Conservation (phyloP, 140 eudicot genomes). For the Eryngium alpinum region DNA sequence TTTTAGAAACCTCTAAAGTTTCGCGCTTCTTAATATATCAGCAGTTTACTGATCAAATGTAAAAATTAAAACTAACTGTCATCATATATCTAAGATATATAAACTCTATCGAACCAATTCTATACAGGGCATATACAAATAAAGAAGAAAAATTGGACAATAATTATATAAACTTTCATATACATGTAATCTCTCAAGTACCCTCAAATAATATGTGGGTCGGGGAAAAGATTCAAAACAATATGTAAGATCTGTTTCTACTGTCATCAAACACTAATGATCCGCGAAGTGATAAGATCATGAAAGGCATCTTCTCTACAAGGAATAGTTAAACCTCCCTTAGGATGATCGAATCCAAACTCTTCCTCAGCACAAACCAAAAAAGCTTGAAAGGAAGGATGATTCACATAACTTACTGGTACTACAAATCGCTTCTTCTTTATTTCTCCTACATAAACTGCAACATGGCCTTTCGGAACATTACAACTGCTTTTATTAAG, state of each 20-base stretch:
- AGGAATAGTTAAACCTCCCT: constrained; percentile 20
- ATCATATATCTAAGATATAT: too few relatives aligned
- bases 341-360: constrained; percentile 12
- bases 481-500: not conserved
- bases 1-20: too few relatives aligned
- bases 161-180: too few relatives aligned
- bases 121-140: too few relatives aligned
- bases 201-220: too few relatives aligned
- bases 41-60: too few relatives aligned
- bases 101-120: too few relatives aligned
- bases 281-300: constrained; percentile 2
- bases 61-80: too few relatives aligned
- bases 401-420: constrained; percentile 9
- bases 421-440: constrained; percentile 21
- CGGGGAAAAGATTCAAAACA: not conserved
- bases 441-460: constrained; percentile 24
- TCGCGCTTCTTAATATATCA: too few relatives aligned
- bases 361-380: constrained; percentile 15
- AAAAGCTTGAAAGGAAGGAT: constrained; percentile 8
- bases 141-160: too few relatives aligned
- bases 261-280: not conserved
- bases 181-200: too few relatives aligned
- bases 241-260: too few relatives aligned
- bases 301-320: constrained; percentile 17
- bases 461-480: constrained; percentile 22